Evolutionary conservation across 306 rosid species (phyloP).

Genomic region (Trifolium repens): DNA sequence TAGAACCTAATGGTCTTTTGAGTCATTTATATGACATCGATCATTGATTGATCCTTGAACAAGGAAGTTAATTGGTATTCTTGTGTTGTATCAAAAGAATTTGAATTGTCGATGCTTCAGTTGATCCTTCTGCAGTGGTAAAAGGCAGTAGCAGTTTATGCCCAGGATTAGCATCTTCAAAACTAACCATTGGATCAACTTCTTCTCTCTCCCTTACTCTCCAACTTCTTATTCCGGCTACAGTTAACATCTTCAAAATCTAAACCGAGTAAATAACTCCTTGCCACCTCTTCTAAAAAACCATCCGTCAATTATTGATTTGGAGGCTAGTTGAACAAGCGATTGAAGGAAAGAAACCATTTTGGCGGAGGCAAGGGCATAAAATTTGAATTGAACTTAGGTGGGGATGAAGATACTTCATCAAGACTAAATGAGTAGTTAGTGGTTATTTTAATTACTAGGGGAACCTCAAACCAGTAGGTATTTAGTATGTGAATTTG

Average conservation of each 20-base stretch:
- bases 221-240: background rate
- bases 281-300: background rate
- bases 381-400: background rate
- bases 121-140: background rate
- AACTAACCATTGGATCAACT: background rate
- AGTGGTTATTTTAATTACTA: background rate
- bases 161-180: background rate
- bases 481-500: background rate
- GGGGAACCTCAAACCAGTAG: background rate
- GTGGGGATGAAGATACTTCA: background rate
- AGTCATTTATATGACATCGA: background rate
- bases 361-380: background rate
- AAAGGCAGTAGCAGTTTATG: background rate
- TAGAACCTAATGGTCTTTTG: background rate
- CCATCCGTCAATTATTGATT: background rate
- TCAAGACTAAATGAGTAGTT: background rate
- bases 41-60: background rate
- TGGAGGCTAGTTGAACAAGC: background rate
- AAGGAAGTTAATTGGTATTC: background rate
- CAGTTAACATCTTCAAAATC: background rate
- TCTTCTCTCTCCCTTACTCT: background rate
- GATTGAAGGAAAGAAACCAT: background rate
- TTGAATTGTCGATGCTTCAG: background rate
- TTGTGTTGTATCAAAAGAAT: slow-evolving; percentile 6
- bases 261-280: background rate